Base-by-base conservation (phyloP, 192 early-diverging fungal species). In the Coemansia sp. region DNA sequence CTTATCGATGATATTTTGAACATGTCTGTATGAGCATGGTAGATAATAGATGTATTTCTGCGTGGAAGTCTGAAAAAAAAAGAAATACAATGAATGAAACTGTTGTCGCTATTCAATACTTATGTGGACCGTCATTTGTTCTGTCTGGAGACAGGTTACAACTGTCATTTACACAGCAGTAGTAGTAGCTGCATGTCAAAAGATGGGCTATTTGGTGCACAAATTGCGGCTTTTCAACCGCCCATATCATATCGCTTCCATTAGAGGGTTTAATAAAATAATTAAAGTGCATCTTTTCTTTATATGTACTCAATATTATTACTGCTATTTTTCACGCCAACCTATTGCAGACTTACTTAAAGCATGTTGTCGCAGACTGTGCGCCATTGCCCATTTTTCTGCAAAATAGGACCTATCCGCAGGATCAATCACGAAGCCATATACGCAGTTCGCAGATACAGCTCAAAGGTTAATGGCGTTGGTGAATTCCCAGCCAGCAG, bases 1-100 rank as follows among this genome's bases (percentile, higher is more conserved):
- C 65, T 78, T n/a, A 62, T 78, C 8, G 58, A 64, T 18, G 69
- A 72, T 28, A 68, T 78, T 24, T 41, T 78, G 19, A 64, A 60
- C 16, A 64, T 68, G 27, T 50, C 57, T 19, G 34, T 71, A 41
- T 68, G 62, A 24, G 14, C 18, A 7, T n/a, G 1, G 22, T 22
- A 6, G 21, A 12, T 26, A 47, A 22, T 22, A 34, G 32, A 34
- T 34, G 32, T 34, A 34, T 34, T 34, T 6, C 32, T 10, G 32
- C 32, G 7, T 34, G 32, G 32, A 34, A 34, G 32, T 34, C 8
- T 4, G 7, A 5, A 34, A 34, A 34, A 6, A 5, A 34, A 10
- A 1, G 32, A 34, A 34, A 34, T 34, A 34, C 12, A 34, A 34
- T 10, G 1, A 34, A 5, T 34, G 12, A 5, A 34, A 5, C 32